phyloP scores from a whole-genome alignment of 495 filamentous ascomycete species.

The Neurospora tetraspora region DNA sequence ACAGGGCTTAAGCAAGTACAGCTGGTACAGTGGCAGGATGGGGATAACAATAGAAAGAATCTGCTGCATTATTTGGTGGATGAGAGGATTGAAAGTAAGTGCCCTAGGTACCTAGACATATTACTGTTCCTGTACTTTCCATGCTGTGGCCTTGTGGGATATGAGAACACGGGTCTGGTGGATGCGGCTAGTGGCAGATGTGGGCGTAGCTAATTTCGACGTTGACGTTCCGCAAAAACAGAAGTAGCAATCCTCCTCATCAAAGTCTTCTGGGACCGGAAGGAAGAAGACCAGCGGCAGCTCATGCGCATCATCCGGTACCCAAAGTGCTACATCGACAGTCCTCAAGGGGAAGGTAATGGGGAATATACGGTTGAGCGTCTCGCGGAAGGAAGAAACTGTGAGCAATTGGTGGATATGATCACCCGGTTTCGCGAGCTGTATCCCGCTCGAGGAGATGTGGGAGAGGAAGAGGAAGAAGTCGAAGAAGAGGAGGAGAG shows the following conservation, averaged over 20 bases:
- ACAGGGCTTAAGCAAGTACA: not conserved
- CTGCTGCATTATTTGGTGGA: not conserved
- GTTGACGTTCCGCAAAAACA: too few relatives aligned
- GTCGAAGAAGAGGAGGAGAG: not conserved
- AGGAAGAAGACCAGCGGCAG: not conserved
- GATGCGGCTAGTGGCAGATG: too few relatives aligned
- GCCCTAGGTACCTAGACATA: too few relatives aligned
- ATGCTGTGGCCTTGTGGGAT: too few relatives aligned
- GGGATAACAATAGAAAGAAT: not conserved
- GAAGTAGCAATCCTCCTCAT: not conserved
- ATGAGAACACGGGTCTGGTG: too few relatives aligned
- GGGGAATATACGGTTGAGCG: not conserved
- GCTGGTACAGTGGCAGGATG: not conserved
- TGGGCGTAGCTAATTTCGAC: too few relatives aligned
- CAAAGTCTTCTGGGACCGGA: not conserved
- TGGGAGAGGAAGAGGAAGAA: not conserved
- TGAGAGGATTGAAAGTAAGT: not conserved
- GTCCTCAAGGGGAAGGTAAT: not conserved
- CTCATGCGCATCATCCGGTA: not conserved
- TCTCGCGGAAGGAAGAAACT: not conserved
- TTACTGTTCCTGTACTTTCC: too few relatives aligned
- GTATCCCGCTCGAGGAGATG: not conserved
- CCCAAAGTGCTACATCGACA: not conserved
- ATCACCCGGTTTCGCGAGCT: not conserved
- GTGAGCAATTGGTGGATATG: not conserved